phyloP scores from a whole-genome alignment of 139 green algal genomes.

The Dunaliella primolecta region DNA sequence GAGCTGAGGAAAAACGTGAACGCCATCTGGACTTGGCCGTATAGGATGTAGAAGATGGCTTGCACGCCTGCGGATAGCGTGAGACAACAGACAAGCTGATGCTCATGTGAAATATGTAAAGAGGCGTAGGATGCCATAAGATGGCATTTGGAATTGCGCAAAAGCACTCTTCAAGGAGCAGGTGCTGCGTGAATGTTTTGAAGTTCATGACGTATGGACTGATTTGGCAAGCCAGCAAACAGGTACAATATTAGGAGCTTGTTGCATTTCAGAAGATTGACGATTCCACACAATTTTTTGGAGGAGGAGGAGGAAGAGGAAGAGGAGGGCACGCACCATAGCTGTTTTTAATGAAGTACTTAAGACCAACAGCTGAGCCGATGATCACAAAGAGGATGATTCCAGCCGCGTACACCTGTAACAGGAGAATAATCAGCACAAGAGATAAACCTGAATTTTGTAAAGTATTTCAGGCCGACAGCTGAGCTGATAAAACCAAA shows the following conservation, averaged over 20 bases:
- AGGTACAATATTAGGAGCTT: too few species aligned
- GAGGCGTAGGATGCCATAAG: too few species aligned
- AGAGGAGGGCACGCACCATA: constrained; percentile 14
- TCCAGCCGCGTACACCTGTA: constrained; percentile 7
- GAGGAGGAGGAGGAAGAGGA: too few species aligned
- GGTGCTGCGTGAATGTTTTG: too few species aligned
- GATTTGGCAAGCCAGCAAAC: too few species aligned
- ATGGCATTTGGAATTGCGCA: too few species aligned
- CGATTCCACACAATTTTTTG: too few species aligned
- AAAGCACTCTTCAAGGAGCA: too few species aligned
- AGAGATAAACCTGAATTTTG: constrained; percentile 42
- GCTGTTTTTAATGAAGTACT: constrained; percentile 75
- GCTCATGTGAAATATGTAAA: background rate
- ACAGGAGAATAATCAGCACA: too few species aligned
- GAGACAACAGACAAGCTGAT: too few species aligned
- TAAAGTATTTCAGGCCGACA: constrained; percentile 84
- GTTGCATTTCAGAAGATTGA: too few species aligned
- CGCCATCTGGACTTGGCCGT: constrained; percentile 80
- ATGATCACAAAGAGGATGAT: constrained; percentile 77
- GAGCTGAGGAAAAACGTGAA: constrained; percentile 77
- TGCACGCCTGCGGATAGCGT: constrained; percentile 50
- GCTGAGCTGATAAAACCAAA: constrained; percentile 70
- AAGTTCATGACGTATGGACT: too few species aligned
- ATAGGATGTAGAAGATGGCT: constrained; percentile 85
- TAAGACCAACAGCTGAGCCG: constrained; percentile 64